Conservation (phyloP, 768 basidiomycete genomes). For the Mycena galopus region DNA sequence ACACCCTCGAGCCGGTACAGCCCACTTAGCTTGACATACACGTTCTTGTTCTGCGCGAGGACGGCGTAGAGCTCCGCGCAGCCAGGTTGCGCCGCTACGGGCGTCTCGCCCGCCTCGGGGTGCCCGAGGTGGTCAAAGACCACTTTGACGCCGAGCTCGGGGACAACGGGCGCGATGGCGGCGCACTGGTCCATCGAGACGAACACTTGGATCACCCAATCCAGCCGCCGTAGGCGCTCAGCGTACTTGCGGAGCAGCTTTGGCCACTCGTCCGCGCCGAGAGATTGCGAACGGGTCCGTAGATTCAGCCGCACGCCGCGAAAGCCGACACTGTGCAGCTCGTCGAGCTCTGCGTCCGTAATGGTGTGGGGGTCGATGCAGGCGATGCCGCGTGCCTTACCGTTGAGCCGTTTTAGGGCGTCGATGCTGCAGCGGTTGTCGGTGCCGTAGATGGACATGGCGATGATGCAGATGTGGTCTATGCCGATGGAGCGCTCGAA, state of each 20-base stretch:
- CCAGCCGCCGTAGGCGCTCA: slow-evolving; percentile 1
- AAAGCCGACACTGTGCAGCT: slow-evolving; percentile 1
- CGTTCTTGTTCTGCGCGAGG: slow-evolving; percentile 5
- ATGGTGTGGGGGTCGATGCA: slow-evolving; percentile 5
- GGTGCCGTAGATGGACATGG: slow-evolving; percentile 8
- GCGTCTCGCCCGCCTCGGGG: slow-evolving; percentile 1
- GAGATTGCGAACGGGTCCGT: not conserved
- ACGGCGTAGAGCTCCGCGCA: slow-evolving; percentile 2
- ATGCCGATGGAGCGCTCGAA: slow-evolving; percentile 7
- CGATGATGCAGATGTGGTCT: slow-evolving; percentile 8
- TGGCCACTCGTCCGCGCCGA: not conserved
- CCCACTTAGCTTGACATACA: not conserved
- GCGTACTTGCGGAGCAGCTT: slow-evolving; percentile 6
- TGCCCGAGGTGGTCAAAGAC: slow-evolving; percentile 8
- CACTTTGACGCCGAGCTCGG: slow-evolving; percentile 5
- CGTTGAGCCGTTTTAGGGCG: slow-evolving; percentile 1
- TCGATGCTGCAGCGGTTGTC: slow-evolving; percentile 7
- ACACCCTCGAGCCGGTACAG: slow-evolving; percentile 4
- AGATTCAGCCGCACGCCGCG: slow-evolving; percentile 5
- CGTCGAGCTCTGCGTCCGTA: not conserved
- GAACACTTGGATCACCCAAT: slow-evolving; percentile 8
- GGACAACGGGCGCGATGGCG: not conserved
- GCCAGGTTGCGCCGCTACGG: not conserved
- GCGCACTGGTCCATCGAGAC: slow-evolving; percentile 4
- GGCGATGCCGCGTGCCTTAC: not conserved